phyloP scores from a whole-genome alignment of 352 stramenopile species.

The Phytophthora crassamura region DNA sequence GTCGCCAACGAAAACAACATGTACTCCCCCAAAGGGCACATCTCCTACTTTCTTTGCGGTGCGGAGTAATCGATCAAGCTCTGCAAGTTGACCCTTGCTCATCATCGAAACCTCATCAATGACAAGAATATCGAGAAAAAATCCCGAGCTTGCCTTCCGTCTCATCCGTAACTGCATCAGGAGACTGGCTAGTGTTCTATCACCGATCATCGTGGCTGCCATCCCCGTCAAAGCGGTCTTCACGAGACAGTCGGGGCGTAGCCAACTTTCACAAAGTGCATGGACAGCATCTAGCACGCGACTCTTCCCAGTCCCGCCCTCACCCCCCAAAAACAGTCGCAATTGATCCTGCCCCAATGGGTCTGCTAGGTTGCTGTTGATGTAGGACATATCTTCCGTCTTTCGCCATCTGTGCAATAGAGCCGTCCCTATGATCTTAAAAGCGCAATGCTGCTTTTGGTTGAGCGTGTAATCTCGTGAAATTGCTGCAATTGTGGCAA shows the following conservation, averaged over 20 bases:
- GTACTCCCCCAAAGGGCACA: slow-evolving; percentile 2
- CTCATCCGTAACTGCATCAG: not conserved
- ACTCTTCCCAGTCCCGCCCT: slow-evolving; percentile 10
- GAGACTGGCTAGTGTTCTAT: slow-evolving; percentile 1
- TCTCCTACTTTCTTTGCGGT: not conserved
- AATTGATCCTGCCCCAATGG: not conserved
- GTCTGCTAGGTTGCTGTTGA: no score
- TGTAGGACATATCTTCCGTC: no score
- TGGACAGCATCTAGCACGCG: slow-evolving; percentile 5
- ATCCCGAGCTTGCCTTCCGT: not conserved
- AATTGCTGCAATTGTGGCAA: not conserved
- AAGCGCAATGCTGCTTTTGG: no score
- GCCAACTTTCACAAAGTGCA: slow-evolving; percentile 7
- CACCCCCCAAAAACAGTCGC: not conserved
- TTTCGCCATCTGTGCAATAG: no score
- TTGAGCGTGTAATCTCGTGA: not conserved
- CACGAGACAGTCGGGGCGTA: not conserved
- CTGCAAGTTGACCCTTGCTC: not conserved
- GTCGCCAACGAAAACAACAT: not conserved
- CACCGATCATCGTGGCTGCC: slow-evolving; percentile 6
- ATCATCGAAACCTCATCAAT: slow-evolving; percentile 7
- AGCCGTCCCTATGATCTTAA: no score
- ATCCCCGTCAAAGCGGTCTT: slow-evolving; percentile 13
- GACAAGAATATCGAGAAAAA: not conserved
- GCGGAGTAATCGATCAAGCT: not conserved